Conservation (phyloP, 352 stramenopile species). For the Pythium dissimile region DNA sequence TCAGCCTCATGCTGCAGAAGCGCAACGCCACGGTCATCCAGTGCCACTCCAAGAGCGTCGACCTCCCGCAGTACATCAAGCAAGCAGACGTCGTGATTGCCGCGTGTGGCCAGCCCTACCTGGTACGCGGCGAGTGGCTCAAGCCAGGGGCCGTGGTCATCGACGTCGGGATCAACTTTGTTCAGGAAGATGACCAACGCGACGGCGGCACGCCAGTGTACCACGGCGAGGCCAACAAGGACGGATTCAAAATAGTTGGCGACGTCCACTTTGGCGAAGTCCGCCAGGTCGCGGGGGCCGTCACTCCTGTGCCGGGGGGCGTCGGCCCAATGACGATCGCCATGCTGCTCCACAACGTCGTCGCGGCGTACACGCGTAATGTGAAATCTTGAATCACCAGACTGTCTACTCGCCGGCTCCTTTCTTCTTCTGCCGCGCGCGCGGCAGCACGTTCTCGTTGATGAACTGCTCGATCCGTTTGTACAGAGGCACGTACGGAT, state of each 20-base stretch:
- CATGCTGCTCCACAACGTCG: conserved; percentile 91
- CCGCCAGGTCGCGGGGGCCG: conserved; percentile 74
- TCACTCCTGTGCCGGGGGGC: conserved; percentile 97
- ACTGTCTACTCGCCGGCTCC: conserved; percentile 7
- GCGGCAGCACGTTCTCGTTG: conserved; percentile 66
- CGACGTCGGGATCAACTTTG: conserved; percentile 99
- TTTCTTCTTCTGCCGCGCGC: conserved; percentile 68
- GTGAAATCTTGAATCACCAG: conserved; percentile 18
- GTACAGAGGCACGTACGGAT: conserved; percentile 70
- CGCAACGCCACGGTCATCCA: conserved; percentile 97
- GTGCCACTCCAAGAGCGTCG: conserved; percentile 93
- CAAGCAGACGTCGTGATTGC: conserved; percentile 97
- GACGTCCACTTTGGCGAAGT: conserved; percentile 94
- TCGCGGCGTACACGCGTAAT: conserved; percentile 66
- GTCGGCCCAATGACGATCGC: conserved; percentile 99
- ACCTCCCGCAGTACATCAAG: conserved; percentile 87
- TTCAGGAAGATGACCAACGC: conserved; percentile 55
- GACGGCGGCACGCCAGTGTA: conserved; percentile 19
- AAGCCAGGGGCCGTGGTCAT: conserved; percentile 97
- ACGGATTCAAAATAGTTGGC: conserved; percentile 96
- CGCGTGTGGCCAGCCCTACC: conserved; percentile 92
- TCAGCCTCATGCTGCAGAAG: conserved; percentile 95
- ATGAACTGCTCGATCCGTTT: conserved; percentile 80
- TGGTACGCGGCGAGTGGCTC: conserved; percentile 95
- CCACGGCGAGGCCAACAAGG: conserved; percentile 46